Conservation (phyloP, 306 rosid genomes). For the Purshia tridentata region DNA sequence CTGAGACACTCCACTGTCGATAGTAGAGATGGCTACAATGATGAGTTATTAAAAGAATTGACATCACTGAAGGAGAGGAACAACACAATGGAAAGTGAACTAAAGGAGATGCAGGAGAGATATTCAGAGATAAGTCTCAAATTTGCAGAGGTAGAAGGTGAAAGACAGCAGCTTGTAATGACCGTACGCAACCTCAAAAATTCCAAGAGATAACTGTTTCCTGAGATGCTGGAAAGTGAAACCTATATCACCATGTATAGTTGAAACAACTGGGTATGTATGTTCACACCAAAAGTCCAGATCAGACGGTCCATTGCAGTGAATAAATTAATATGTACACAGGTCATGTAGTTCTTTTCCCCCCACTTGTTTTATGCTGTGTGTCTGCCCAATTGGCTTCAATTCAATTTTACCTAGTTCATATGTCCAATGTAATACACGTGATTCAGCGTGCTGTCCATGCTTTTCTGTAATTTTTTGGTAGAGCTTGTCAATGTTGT, state of each 20-base stretch:
- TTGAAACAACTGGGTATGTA: constrained; percentile 32
- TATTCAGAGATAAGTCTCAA: constrained; percentile 96
- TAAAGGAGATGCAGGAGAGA: constrained; percentile 97
- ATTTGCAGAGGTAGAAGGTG: constrained; percentile 98
- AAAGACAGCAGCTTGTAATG: constrained; percentile 96
- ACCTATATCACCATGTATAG: constrained; percentile 46
- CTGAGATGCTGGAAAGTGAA: constrained; percentile 11
- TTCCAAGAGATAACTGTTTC: constrained; percentile 42
- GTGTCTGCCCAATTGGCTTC: constrained; percentile 37
- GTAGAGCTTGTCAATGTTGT: constrained; percentile 21
- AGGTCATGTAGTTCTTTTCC: constrained; percentile 30
- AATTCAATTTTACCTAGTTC: constrained; percentile 28
- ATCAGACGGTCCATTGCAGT: constrained; percentile 33
- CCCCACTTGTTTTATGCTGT: constrained; percentile 7
- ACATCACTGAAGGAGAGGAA: constrained; percentile 61
- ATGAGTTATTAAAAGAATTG: constrained; percentile 43
- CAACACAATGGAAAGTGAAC: constrained; percentile 77
- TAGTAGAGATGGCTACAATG: constrained; percentile 20
- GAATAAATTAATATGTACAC: constrained; percentile 57
- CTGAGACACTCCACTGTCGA: constrained; percentile 13
- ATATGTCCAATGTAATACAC: constrained; percentile 16
- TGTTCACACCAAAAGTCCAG: constrained; percentile 29
- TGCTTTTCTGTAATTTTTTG: constrained; percentile 26
- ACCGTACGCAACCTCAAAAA: constrained; percentile 71
- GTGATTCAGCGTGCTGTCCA: constrained; percentile 25